Percentiles rank a stretch among this genome's conserved stretches.
Evolutionary conservation across 495 filamentous ascomycete genomes (phyloP).

Genomic region (Hypoxylon fragiforme): DNA sequence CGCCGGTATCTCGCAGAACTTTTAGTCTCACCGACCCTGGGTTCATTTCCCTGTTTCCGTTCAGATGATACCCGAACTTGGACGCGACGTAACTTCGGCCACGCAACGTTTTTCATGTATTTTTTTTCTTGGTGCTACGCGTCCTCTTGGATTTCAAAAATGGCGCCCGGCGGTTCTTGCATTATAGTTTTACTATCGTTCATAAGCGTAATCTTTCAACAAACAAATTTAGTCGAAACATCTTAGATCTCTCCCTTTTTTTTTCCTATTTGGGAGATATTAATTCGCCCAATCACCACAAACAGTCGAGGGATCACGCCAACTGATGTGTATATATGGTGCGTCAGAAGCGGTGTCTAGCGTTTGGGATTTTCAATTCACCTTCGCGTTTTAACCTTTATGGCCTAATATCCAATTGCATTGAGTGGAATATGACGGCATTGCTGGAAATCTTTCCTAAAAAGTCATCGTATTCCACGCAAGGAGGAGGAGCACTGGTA

Average conservation of each 20-base stretch:
- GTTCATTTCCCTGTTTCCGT: constrained; percentile 12
- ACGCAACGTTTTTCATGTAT: constrained; percentile 19
- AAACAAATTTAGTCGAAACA: constrained; percentile 8
- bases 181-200: constrained; percentile 26
- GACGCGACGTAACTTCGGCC: constrained; percentile 15
- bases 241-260: constrained; percentile 10
- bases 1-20: constrained; percentile 97
- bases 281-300: constrained; percentile 16
- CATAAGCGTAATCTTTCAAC: constrained; percentile 24
- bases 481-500: too few species aligned
- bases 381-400: constrained; percentile 1
- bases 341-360: constrained; percentile 10
- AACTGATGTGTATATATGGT: constrained; percentile 26
- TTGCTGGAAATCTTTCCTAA: background rate
- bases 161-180: constrained; percentile 25
- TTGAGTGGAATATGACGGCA: background rate
- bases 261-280: constrained; percentile 4
- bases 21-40: constrained; percentile 52
- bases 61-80: constrained; percentile 35
- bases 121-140: constrained; percentile 5
- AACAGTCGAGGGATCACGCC: constrained; percentile 5
- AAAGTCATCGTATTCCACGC: background rate
- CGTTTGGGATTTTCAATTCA: background rate
- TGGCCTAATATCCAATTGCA: constrained; percentile 15
- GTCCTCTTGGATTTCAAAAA: constrained; percentile 22